A percentile compares a stretch with the other conserved stretches of the same genome.
phyloP scores from a whole-genome alignment of 805 yeast species.

The Saccharomycopsis malanga region DNA sequence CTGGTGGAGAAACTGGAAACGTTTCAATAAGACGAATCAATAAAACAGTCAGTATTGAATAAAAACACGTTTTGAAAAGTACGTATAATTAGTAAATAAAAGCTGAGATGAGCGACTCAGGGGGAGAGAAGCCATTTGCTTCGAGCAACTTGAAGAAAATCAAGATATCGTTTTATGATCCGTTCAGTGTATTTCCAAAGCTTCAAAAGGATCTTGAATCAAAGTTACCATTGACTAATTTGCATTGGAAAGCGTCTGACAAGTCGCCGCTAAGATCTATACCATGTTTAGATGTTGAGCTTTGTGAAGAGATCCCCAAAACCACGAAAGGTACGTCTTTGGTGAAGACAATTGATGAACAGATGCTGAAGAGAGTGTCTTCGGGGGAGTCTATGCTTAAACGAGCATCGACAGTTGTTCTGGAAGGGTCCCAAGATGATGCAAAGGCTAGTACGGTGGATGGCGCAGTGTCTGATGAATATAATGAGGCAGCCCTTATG shows the following conservation, averaged over 20 bases:
- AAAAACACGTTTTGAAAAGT: background rate
- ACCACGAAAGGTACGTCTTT: constrained; percentile 19
- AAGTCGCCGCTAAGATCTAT: constrained; percentile 56
- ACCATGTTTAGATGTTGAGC: constrained; percentile 45
- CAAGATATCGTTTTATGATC: constrained; percentile 52
- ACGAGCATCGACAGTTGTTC: constrained; percentile 11
- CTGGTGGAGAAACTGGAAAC: background rate
- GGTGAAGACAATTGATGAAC: constrained; percentile 18
- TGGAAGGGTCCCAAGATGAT: constrained; percentile 17
- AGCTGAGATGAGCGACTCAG: background rate
- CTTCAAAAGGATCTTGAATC: constrained; percentile 38
- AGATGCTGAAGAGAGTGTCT: constrained; percentile 7
- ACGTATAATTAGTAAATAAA: background rate
- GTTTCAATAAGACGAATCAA: background rate
- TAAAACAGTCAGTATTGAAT: background rate
- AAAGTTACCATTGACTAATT: constrained; percentile 50
- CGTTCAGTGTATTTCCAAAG: constrained; percentile 50
- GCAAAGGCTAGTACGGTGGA: background rate
- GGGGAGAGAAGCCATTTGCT: background rate
- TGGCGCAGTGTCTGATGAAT: background rate
- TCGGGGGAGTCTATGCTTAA: constrained; percentile 3
- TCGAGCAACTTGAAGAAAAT: constrained; percentile 10
- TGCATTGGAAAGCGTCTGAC: constrained; percentile 58
- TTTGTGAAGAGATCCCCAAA: constrained; percentile 52
- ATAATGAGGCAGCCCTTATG: constrained; percentile 7